Evolutionary conservation across 2,329 filamentous ascomycete species (phyloP).

Genomic region (Fusarium sp.): DNA sequence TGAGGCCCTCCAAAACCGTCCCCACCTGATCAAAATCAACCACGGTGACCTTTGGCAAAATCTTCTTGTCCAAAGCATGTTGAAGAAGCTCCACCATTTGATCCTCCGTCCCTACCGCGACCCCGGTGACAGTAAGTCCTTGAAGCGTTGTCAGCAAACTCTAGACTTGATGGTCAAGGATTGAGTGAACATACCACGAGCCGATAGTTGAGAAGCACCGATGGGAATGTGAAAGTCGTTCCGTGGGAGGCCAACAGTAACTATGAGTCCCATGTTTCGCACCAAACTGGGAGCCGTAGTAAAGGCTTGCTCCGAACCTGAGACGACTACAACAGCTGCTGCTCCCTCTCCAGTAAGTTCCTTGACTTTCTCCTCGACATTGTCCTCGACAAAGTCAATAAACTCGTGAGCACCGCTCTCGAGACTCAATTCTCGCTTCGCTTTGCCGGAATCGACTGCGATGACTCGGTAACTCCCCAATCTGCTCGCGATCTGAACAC

Average conservation of each 20-base stretch:
- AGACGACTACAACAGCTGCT: slow-evolving; percentile 43
- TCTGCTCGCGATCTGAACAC: slow-evolving; percentile 47
- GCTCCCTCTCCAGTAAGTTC: slow-evolving; percentile 44
- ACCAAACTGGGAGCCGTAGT: slow-evolving; percentile 37
- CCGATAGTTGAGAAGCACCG: slow-evolving; percentile 38
- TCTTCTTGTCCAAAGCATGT: neutral
- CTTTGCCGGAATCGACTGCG: slow-evolving; percentile 44
- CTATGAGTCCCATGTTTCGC: slow-evolving; percentile 42
- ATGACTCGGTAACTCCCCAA: slow-evolving; percentile 41
- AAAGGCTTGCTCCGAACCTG: slow-evolving; percentile 44
- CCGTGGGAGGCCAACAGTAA: slow-evolving; percentile 42
- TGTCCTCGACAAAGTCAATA: slow-evolving; percentile 41
- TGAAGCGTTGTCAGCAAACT: neutral
- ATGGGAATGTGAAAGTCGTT: slow-evolving; percentile 46
- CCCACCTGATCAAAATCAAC: slow-evolving; percentile 22
- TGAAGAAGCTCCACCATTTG: slow-evolving; percentile 33
- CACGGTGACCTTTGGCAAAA: slow-evolving; percentile 10
- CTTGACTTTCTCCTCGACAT: slow-evolving; percentile 39
- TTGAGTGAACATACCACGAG: slow-evolving; percentile 13
- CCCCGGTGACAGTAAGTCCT: slow-evolving; percentile 34
- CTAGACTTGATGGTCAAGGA: neutral
- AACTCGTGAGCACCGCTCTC: slow-evolving; percentile 44
- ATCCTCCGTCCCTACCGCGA: slow-evolving; percentile 33
- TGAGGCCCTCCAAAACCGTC: slow-evolving; percentile 11
- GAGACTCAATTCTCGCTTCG: slow-evolving; percentile 37